Base-by-base conservation (phyloP, 1,284 basidiomycete genomes). In the Leccinum ambiguum region DNA sequence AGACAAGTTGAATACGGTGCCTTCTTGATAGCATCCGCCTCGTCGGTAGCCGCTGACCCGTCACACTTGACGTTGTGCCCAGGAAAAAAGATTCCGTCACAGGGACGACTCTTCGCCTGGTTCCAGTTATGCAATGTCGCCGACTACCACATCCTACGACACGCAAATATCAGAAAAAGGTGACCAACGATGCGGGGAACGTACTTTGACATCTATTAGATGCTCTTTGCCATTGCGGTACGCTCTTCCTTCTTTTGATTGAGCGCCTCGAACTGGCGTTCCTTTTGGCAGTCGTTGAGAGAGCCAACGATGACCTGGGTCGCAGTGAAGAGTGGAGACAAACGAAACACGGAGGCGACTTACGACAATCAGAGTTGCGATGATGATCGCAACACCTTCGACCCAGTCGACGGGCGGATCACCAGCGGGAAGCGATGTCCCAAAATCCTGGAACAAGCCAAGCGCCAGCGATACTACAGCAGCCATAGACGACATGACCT, bases 51-150 rank as follows among this genome's bases (percentile, higher is more conserved):
- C 21, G 93, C 94, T 39, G 94, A 96, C 79, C 98, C 97, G 76
- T 99, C 97, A 76, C 96, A 98, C 73, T 90, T 91, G 73, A 98
- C 91, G 68, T 95, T 96, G 80, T 98, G 94, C 18, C 97, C 96
- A 9, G 86, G 82, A 36, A 99, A 79, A 79, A 97, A 97, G 73
- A 99, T 84, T 68, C 97, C 97, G 74, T 99, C 97, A 77, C 94
- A 96, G 97, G 96, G 9, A 98, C 76, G 66, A 98, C 90, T 77
- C 90, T 77, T 99, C 97, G 71, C 97, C 97, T 1, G 97, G 95
- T 79, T 98, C 96, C 43, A 99, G 77, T 50, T 94, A 80, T 21
- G 93, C 92, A 68, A 99, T 84, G 73, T 99, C 97, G 60, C 97
- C 97, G 43, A 98, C 97, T 53, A 98, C 86, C 18, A 98, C 87